phyloP scores from a whole-genome alignment of 768 basidiomycete genomes.

The Psilocybe subaeruginosa region DNA sequence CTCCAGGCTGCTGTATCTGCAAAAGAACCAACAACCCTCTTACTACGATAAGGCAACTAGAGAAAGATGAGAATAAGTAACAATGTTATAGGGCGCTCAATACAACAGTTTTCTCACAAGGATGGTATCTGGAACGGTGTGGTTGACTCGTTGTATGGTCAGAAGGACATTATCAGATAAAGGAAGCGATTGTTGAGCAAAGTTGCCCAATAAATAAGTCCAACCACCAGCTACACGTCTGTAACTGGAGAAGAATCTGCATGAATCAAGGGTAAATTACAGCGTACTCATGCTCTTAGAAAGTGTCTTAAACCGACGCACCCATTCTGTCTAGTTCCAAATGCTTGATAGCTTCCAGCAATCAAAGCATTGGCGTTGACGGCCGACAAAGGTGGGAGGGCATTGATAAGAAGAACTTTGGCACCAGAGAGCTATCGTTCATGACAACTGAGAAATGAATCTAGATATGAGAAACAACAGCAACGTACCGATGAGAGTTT shows the following conservation, averaged over 20 bases:
- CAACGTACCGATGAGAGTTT: constrained; percentile 39
- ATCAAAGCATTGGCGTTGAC: constrained; percentile 54
- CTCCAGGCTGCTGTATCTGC: constrained; percentile 51
- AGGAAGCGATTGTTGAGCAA: constrained; percentile 57
- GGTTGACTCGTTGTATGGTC: constrained; percentile 43
- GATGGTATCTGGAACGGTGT: constrained; percentile 42
- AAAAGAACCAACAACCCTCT: constrained; percentile 46
- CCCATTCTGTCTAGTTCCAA: constrained; percentile 51
- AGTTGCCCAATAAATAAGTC: constrained; percentile 53
- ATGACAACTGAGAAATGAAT: neutral
- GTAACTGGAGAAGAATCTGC: constrained; percentile 51
- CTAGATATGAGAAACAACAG: neutral
- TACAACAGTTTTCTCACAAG: constrained; percentile 34
- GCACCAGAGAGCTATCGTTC: constrained; percentile 47
- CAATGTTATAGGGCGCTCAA: constrained; percentile 19
- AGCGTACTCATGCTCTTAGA: no score
- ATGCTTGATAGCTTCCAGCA: constrained; percentile 53
- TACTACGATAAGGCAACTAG: constrained; percentile 61
- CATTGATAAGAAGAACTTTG: constrained; percentile 56
- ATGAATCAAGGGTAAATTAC: neutral
- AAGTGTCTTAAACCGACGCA: constrained; percentile 21
- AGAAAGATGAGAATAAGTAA: neutral
- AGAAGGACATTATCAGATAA: constrained; percentile 48
- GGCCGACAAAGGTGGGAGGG: constrained; percentile 49
- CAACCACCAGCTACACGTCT: constrained; percentile 37